Percentiles rank a stretch among this genome's conserved stretches.
These are phyloP conservation scores for Pelargonium australe DNA, from an alignment of 441 rosid genomes.

Conservation along the genomic window DNA sequence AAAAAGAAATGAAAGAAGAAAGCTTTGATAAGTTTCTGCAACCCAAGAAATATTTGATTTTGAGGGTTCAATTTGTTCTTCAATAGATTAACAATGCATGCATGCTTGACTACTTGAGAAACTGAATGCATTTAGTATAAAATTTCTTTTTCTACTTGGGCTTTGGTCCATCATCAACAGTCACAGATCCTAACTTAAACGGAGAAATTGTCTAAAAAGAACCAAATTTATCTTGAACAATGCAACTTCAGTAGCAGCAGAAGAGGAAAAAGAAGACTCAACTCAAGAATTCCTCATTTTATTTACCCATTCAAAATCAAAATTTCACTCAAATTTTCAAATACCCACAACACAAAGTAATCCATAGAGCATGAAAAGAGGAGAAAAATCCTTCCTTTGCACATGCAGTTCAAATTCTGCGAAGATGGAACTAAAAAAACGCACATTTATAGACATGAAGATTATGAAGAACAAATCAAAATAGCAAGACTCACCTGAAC, in stretches of 20 bases:
- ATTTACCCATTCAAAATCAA: not conserved
- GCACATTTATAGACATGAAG: not conserved
- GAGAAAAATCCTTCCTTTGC: not conserved
- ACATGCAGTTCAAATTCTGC: not conserved
- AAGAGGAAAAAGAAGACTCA: not conserved
- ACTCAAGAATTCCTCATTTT: not conserved
- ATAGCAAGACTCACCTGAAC: not conserved
- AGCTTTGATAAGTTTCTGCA: not conserved
- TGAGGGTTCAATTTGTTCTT: not conserved
- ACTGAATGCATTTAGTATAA: not conserved
- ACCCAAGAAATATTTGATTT: not conserved
- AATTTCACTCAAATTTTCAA: not conserved
- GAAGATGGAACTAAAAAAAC: not conserved
- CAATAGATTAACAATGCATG: not conserved
- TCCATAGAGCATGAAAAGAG: conserved; percentile 1
- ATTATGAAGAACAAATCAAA: not conserved
- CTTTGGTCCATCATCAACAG: not conserved
- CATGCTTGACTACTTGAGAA: not conserved
- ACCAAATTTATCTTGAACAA: not conserved
- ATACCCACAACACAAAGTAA: not conserved
- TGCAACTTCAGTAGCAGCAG: not conserved
- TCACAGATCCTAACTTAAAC: not conserved
- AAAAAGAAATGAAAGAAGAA: too few relatives aligned
- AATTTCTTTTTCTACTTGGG: conserved; percentile 4
- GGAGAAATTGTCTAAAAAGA: not conserved